phyloP scores from a whole-genome alignment of 2,329 filamentous ascomycete species.

The Xylariaceae sp. region DNA sequence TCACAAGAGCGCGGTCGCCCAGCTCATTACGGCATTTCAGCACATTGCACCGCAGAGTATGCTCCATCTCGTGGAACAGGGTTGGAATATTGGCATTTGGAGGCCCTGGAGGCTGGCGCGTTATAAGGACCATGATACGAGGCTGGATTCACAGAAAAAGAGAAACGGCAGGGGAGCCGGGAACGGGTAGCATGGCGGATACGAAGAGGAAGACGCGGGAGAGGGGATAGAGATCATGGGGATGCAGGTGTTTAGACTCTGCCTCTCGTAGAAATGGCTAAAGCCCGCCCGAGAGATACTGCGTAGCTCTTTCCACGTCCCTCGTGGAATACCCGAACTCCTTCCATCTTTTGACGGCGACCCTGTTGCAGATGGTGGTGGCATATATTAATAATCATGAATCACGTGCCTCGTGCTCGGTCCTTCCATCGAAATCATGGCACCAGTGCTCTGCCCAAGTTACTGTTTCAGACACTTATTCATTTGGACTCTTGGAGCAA shows the following conservation, averaged over 20 bases:
- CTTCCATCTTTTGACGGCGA: background rate
- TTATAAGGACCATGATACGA: conserved; percentile 18
- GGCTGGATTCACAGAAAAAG: background rate
- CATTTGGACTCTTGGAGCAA: no score
- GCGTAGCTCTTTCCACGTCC: conserved; percentile 2
- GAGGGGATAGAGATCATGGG: background rate
- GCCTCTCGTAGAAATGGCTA: no score
- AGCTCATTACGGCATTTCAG: conserved; percentile 70
- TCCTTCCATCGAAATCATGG: background rate
- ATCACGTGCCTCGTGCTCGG: background rate
- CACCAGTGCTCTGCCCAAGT: no score
- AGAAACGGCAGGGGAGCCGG: background rate
- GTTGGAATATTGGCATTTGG: background rate
- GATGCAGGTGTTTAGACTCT: background rate
- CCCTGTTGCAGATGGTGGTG: background rate
- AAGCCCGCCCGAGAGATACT: background rate
- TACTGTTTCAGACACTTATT: no score
- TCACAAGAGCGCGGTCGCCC: conserved; percentile 70
- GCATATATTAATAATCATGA: background rate
- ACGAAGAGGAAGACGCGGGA: background rate
- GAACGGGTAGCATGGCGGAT: background rate
- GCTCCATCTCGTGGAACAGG: conserved; percentile 57
- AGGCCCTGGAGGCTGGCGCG: conserved; percentile 2
- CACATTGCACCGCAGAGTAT: conserved; percentile 71
- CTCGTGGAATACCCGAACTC: background rate